A percentile compares a stretch with the other conserved stretches of the same genome.
These are phyloP conservation scores for Leucocoprinus birnbaumii DNA, from an alignment of 768 basidiomycete species.

Conservation along the genomic window DNA sequence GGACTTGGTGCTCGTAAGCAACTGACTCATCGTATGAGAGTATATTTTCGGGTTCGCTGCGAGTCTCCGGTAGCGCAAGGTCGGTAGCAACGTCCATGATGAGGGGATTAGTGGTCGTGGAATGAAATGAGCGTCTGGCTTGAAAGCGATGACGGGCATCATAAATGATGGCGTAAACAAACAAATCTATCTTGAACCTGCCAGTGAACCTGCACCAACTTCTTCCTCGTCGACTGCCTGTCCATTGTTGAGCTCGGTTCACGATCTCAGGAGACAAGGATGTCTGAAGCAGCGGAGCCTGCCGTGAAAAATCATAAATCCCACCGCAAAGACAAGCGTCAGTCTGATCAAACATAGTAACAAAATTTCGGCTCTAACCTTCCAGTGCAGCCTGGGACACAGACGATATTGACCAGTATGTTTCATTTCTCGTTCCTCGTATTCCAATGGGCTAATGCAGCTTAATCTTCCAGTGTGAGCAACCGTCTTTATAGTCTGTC, in stretches of 20 bases:
- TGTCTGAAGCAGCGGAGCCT: constrained; percentile 42
- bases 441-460: background rate
- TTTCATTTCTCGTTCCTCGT: background rate
- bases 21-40: constrained; percentile 56
- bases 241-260: constrained; percentile 1
- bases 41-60: constrained; percentile 4
- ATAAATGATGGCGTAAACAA: background rate
- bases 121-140: constrained; percentile 3
- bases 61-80: constrained; percentile 15
- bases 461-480: constrained; percentile 38
- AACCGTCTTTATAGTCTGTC: background rate
- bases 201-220: constrained; percentile 1
- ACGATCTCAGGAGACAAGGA: constrained; percentile 15
- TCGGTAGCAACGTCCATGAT: constrained; percentile 50
- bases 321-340: constrained; percentile 94
- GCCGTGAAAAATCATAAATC: constrained; percentile 81
- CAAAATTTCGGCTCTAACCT: constrained; percentile 1
- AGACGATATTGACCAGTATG: constrained; percentile 98
- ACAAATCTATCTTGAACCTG: constrained; percentile 9
- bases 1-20: constrained; percentile 56
- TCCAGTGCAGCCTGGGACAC: constrained; percentile 88
- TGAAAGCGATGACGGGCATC: background rate
- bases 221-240: background rate
- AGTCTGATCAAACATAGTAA: constrained; percentile 27
- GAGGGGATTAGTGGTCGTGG: constrained; percentile 2